Evolutionary conservation across 2,329 filamentous ascomycete species (phyloP).

Genomic region (Trichoderma arundinaceum): DNA sequence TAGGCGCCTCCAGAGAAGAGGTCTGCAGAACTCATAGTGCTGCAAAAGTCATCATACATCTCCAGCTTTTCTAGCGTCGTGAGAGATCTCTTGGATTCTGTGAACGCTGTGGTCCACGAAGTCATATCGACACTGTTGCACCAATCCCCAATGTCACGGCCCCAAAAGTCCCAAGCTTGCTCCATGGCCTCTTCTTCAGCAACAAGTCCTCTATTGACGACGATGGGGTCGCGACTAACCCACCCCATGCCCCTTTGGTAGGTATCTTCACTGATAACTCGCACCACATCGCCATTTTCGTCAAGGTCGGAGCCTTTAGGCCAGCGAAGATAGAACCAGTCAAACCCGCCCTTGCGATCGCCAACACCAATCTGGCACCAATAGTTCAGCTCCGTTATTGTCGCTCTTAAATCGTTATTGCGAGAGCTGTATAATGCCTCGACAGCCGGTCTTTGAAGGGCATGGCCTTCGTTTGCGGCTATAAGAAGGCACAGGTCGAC

Average conservation of each 20-base stretch:
- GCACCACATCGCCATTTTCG: slow-evolving; percentile 67
- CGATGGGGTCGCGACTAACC: slow-evolving; percentile 66
- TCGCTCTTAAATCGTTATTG: slow-evolving; percentile 75
- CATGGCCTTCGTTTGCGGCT: slow-evolving; percentile 87
- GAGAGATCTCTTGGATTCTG: not conserved
- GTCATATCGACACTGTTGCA: slow-evolving; percentile 49
- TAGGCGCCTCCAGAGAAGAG: slow-evolving; percentile 58
- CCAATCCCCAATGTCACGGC: slow-evolving; percentile 66
- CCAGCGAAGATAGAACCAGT: slow-evolving; percentile 86
- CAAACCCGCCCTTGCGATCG: slow-evolving; percentile 82
- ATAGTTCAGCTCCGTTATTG: slow-evolving; percentile 84
- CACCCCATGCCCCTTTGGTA: slow-evolving; percentile 80
- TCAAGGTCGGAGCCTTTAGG: slow-evolving; percentile 74
- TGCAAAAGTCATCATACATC: slow-evolving; percentile 60
- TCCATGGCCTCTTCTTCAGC: slow-evolving; percentile 67
- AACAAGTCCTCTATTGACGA: slow-evolving; percentile 45
- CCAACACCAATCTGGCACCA: slow-evolving; percentile 98
- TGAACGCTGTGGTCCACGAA: slow-evolving; percentile 45
- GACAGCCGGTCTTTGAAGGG: slow-evolving; percentile 71
- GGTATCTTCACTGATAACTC: slow-evolving; percentile 81
- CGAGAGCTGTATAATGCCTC: slow-evolving; percentile 73
- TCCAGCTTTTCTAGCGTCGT: slow-evolving; percentile 46
- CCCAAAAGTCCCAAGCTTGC: slow-evolving; percentile 72
- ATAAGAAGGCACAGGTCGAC: slow-evolving; percentile 81
- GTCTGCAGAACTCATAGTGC: slow-evolving; percentile 70